A percentile compares a stretch with the other conserved stretches of the same genome.
Evolutionary conservation across 2,329 filamentous ascomycete genomes (phyloP).

Genomic region (Pestalotiopsis fici): DNA sequence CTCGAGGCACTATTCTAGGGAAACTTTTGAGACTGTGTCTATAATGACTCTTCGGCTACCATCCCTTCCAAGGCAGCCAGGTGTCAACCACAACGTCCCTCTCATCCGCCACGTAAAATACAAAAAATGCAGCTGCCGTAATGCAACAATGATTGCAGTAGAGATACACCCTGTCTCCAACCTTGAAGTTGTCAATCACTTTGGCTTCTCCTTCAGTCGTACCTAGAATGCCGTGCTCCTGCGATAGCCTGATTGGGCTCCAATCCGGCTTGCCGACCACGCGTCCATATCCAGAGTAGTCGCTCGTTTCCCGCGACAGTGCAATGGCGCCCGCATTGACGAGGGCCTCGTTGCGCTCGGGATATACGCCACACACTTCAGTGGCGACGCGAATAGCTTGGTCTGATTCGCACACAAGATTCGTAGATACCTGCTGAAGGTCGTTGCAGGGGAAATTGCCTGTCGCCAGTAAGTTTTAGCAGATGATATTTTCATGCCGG

Average conservation of each 20-base stretch:
- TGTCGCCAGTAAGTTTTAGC: too few species aligned
- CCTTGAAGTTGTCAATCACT: background rate
- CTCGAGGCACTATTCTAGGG: too few species aligned
- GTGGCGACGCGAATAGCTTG: constrained; percentile 2
- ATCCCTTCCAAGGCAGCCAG: constrained; percentile 7
- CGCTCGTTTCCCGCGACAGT: background rate
- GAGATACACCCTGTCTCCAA: constrained; percentile 3
- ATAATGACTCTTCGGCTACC: background rate
- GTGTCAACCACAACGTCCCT: constrained; percentile 3
- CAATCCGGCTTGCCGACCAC: background rate
- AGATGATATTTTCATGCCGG: background rate
- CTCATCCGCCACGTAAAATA: background rate
- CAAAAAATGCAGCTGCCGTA: constrained; percentile 4
- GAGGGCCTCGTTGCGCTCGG: constrained; percentile 5
- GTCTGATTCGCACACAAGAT: background rate
- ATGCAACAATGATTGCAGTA: constrained; percentile 5
- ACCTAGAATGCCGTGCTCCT: constrained; percentile 5
- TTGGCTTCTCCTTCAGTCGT: background rate
- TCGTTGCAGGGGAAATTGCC: constrained; percentile 7
- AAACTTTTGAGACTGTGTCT: too few species aligned
- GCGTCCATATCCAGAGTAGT: background rate
- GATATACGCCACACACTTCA: constrained; percentile 5
- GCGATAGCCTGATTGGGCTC: background rate
- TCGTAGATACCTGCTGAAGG: constrained; percentile 4
- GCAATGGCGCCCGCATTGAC: constrained; percentile 5